Evolutionary conservation across 1,284 basidiomycete genomes (phyloP).

Genomic region (Agroathelia rolfsii): DNA sequence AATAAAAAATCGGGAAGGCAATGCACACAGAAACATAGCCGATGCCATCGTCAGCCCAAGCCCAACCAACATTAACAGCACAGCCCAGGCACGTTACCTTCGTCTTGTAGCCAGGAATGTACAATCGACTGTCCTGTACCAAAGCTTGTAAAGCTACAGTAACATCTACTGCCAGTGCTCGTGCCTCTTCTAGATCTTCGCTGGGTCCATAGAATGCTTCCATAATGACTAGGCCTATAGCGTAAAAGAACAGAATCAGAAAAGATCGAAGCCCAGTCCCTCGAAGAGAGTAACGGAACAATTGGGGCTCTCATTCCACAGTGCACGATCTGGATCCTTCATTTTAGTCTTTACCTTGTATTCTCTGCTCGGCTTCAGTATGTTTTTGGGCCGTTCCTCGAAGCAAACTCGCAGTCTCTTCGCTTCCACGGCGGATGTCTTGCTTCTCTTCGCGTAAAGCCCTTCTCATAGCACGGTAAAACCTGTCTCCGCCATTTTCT

Average conservation of each 20-base stretch:
- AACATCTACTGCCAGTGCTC: slow-evolving; percentile 41
- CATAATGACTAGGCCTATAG: slow-evolving; percentile 54
- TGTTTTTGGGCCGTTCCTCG: slow-evolving; percentile 35
- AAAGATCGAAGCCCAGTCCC: slow-evolving; percentile 17
- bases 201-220: slow-evolving; percentile 54
- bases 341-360: no score
- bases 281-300: slow-evolving; percentile 10
- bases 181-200: slow-evolving; percentile 26
- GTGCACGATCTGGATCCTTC: no score
- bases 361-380: slow-evolving; percentile 32
- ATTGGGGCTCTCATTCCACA: no score
- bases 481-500: slow-evolving; percentile 28
- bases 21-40: no score
- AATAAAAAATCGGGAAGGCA: slow-evolving; percentile 10
- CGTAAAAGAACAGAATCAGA: neutral
- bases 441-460: slow-evolving; percentile 49
- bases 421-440: slow-evolving; percentile 46
- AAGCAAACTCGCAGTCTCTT: slow-evolving; percentile 37
- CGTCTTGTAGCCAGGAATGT: slow-evolving; percentile 37
- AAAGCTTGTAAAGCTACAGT: slow-evolving; percentile 55
- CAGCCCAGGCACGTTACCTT: slow-evolving; percentile 25
- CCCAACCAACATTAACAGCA: slow-evolving; percentile 9
- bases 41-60: neutral
- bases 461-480: slow-evolving; percentile 38
- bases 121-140: slow-evolving; percentile 38